Base-by-base conservation (phyloP, 345 rosid genomes). In the Hypericum perforatum region DNA sequence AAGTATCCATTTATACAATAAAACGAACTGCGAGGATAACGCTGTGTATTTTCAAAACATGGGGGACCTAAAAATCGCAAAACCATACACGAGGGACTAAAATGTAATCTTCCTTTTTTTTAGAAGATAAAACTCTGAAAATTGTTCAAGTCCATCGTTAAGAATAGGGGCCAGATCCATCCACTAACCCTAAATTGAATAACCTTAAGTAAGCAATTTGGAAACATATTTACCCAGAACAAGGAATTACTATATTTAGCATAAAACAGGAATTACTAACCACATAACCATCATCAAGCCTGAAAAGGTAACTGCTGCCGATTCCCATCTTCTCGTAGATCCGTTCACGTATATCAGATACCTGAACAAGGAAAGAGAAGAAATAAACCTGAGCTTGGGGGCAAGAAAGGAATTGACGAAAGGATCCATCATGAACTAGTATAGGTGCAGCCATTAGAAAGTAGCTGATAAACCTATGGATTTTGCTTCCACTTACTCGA, bases 261-360 rank as follows among this genome's bases (percentile, higher is more conserved):
- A 14, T 41, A 16, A 40, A 12, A 29, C 44, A 49, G 6, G 14
- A 42, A 56, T 15, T 49, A 80, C 97, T 73, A 44, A 92, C 95
- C 94, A 94, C 97, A 68, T 84, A 85, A 58, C 95, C 95, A 65
- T 94, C 99, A 53, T 94, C 99, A 63, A 94, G 99, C 67, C 87
- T 82, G 63, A 94, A 94, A 11, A 94, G 99, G 70, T 94, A 94
- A 66, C 99, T 94, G 83, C 99, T 89, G 52, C 97, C 99, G 63
- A 94, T 94, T 70, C 97, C 99, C 87, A 80, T 94, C 82, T 82
- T 94, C 79, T 94, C 99, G n/a, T 94, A 94, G 41, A 76, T 79
- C 41, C 57, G 67, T 60, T 94, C 95, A 7, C 99, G 97, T 63
- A 94, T 89, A 69, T 94, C 97, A 66, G 99, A 94, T 76, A 94